These are phyloP conservation scores for Teratosphaeria zuluensis DNA, from an alignment of 2,329 filamentous ascomycete species.

Conservation along the genomic window DNA sequence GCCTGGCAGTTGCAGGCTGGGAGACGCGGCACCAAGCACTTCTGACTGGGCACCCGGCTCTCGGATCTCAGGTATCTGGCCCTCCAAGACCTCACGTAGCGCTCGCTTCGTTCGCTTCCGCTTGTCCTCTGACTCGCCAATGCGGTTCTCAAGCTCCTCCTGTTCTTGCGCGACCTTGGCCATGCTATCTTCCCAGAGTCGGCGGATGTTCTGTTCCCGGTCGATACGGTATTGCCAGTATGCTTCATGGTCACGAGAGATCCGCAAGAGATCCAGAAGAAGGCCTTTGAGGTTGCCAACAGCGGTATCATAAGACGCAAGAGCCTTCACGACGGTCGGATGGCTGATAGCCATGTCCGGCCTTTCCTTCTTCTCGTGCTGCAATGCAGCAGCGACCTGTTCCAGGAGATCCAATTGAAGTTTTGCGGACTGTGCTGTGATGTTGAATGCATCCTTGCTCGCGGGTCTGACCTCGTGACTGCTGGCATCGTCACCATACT, in stretches of 20 bases:
- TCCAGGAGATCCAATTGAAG: constrained; percentile 85
- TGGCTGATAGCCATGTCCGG: constrained; percentile 68
- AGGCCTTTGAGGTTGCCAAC: constrained; percentile 79
- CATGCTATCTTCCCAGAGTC: constrained; percentile 99
- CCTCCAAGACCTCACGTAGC: constrained; percentile 72
- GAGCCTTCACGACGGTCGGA: constrained; percentile 62
- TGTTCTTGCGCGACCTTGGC: constrained; percentile 91
- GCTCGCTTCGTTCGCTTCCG: constrained; percentile 81
- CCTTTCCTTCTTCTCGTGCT: constrained; percentile 59
- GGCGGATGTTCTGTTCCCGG: constrained; percentile 79
- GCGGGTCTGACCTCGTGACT: constrained; percentile 61
- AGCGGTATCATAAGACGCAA: constrained; percentile 79
- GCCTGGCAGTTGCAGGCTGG: constrained; percentile 15
- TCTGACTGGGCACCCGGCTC: neutral
- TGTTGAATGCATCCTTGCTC: constrained; percentile 90
- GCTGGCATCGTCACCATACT: constrained; percentile 71
- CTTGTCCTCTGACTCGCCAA: constrained; percentile 85
- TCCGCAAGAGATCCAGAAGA: constrained; percentile 77
- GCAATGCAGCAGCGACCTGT: constrained; percentile 73
- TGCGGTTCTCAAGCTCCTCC: constrained; percentile 76
- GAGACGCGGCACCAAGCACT: constrained; percentile 2
- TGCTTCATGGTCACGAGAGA: constrained; percentile 85
- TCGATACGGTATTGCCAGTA: constrained; percentile 96
- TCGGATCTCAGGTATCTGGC: constrained; percentile 13
- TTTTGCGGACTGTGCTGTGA: constrained; percentile 90